These are phyloP conservation scores for Aspergillus nomiae DNA, from an alignment of 2,329 filamentous ascomycete genomes.

Conservation along the genomic window DNA sequence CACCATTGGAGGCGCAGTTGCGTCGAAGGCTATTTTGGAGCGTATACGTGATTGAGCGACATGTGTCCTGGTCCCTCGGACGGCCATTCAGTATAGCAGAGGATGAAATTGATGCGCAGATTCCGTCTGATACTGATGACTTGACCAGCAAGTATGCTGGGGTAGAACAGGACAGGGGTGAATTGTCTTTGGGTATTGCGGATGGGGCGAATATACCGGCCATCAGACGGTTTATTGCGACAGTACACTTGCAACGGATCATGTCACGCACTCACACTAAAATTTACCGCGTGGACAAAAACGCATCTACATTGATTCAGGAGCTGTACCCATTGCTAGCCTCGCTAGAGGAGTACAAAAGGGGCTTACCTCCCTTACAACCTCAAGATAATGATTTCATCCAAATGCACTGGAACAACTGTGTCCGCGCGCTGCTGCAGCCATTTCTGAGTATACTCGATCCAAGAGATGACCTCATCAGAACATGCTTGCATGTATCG, in stretches of 20 bases:
- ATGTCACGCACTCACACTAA: conserved; percentile 19
- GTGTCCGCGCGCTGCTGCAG: conserved; percentile 18
- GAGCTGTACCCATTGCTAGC: conserved; percentile 14
- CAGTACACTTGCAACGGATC: conserved; percentile 20
- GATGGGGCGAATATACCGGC: background rate
- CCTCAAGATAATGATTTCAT: conserved; percentile 21
- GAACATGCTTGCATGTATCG: conserved; percentile 16
- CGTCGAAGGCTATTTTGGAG: conserved; percentile 35
- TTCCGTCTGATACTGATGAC: background rate
- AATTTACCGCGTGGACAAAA: conserved; percentile 21
- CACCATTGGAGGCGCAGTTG: conserved; percentile 15
- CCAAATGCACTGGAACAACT: conserved; percentile 27
- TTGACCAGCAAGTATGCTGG: background rate
- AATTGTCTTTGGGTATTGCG: background rate
- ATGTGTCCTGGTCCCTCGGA: conserved; percentile 29
- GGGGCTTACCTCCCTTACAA: conserved; percentile 10
- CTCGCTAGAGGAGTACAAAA: conserved; percentile 16
- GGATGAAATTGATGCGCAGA: conserved; percentile 30
- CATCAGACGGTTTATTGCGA: conserved; percentile 12
- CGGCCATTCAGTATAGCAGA: conserved; percentile 36
- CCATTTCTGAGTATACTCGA: conserved; percentile 19
- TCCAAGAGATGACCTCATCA: conserved; percentile 13
- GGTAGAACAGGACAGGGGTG: background rate
- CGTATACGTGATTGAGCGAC: conserved; percentile 31
- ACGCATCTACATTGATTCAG: background rate